Base-by-base conservation (phyloP, 768 basidiomycete genomes). In the Boletus coccyginus region DNA sequence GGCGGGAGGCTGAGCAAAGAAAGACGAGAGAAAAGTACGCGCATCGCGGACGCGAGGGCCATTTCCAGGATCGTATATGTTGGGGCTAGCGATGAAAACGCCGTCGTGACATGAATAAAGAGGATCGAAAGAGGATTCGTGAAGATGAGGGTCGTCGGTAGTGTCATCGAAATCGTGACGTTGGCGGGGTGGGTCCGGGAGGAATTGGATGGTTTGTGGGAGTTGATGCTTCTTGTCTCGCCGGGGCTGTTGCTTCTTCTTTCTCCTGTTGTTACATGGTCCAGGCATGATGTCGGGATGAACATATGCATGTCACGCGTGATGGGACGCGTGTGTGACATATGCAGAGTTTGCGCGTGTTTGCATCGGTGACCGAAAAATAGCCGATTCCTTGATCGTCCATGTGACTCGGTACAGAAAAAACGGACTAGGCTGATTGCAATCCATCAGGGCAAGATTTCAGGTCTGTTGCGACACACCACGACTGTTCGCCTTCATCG, bases 21-120 rank as follows among this genome's bases (percentile, higher is more conserved):
- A 84, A n/a, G 82, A 81, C 5, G 73, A 59, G 39, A 93, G 70
- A 68, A 93, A 93, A 13, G 79, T 77, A n/a, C 72, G 74, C n/a
- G 80, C 72, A 65, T 89, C 78, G 12, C 83, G 78, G 11, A 93
- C 88, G 42, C 88, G 86, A 10, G 88, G 87, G 0, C 91, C 90
- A 57, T 85, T 88, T 33, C 90, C 90, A 0, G 88, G 88, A 67
- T 92, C 87, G 57, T 87, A 73, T 19, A 92, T 88, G 62, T 84
- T 86, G 13, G 89, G 88, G 36, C 73, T 64, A 55, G 78, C 68
- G 16, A 75, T 72, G 47, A 76, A 51, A 0, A 58, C 4, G 0
- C 61, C 63, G 40, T 62, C 52, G 9, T 56, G 50, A 7, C 3
- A 43, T 41, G 57, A 39, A 33, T 40, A 45, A 33, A 48, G 50